These are phyloP conservation scores for Rickenella mellea DNA, from an alignment of 768 basidiomycete genomes.

Conservation along the genomic window DNA sequence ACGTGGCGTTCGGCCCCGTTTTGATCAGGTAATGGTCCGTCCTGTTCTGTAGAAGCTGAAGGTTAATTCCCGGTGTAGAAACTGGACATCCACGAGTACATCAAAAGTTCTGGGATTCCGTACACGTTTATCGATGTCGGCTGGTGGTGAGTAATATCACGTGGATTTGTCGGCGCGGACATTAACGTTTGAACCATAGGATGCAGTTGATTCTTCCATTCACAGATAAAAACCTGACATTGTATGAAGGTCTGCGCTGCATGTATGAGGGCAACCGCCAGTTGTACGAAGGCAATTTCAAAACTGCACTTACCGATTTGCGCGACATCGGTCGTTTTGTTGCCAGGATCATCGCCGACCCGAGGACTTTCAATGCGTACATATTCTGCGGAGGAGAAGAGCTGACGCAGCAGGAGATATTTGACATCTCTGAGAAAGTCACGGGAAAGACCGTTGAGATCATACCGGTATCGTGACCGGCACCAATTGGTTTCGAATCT, in stretches of 20 bases:
- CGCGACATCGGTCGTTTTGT: conserved; percentile 19
- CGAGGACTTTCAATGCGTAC: conserved; percentile 21
- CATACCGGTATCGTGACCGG: too few species aligned
- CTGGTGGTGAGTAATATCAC: conserved; percentile 14
- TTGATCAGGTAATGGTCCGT: too few species aligned
- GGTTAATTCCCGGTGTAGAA: conserved; percentile 16
- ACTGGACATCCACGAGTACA: conserved; percentile 17
- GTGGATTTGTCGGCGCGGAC: neutral
- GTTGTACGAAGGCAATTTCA: conserved; percentile 13
- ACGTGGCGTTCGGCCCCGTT: conserved; percentile 7
- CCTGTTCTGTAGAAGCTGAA: too few species aligned
- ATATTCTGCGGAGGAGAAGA: conserved; percentile 19
- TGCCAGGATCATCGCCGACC: conserved; percentile 20
- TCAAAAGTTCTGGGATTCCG: conserved; percentile 14
- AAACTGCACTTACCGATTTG: conserved; percentile 13
- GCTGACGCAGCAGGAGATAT: conserved; percentile 14
- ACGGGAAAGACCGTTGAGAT: conserved; percentile 16
- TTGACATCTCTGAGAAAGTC: conserved; percentile 11
- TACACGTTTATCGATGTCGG: conserved; percentile 25
- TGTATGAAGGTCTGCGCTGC: conserved; percentile 23
- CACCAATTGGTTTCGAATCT: too few species aligned
- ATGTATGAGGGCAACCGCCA: too few species aligned
- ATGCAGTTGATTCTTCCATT: conserved; percentile 14
- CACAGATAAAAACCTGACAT: conserved; percentile 22
- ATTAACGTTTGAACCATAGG: conserved; percentile 11